Evolutionary conservation across 2,329 filamentous ascomycete species (phyloP), one percentile per base, ranked within the genome.

Genomic region (Sporothrix pallida): DNA sequence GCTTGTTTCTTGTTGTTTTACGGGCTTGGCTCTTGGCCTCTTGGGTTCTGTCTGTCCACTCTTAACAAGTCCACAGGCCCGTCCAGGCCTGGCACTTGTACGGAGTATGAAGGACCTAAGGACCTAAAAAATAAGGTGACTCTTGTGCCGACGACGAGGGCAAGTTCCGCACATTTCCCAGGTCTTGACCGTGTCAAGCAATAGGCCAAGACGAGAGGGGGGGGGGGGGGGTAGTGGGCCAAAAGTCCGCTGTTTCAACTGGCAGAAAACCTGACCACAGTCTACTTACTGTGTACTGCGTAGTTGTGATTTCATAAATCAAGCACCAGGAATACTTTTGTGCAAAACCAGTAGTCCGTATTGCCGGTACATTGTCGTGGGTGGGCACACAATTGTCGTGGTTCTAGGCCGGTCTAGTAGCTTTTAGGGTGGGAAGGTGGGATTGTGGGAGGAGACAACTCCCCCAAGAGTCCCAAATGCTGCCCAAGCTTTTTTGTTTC

Each of bases 401-500:
- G n/a, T 31, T 50, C 20, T 48, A 50, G 46, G 20, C 46, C 23
- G 13, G 63, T 17, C 63, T 48, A 20, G 62, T 20, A 7, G 42
- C 10, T 67, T 48, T 23, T 63, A 13, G 26, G 15, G 12, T 37
- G 58, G 31, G 56, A 31, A 10, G 37, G n/a, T 20, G 8, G 37
- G 42, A 20, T 63, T 17, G 60, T 46, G 60, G 17, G 60, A 63
- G 60, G 42, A 23, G 42, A 7, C 60, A 44, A 20, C 13, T 31
- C 31, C 31, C 31, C 31, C 31, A 37, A 37, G 31, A 37, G 31
- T 37, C 31, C 31, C 31, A 2, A 37, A 37, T 8, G 60, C 37
- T 46, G 10, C 23, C 20, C 23, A 67, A 67, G 63, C 63, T 67
- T 67, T 37, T 63, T 67, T 67, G 7, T 50, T 31, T 50, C 63